These are phyloP conservation scores for Penicillium oxalicum DNA, from an alignment of 2,329 filamentous ascomycete genomes.

Conservation along the genomic window DNA sequence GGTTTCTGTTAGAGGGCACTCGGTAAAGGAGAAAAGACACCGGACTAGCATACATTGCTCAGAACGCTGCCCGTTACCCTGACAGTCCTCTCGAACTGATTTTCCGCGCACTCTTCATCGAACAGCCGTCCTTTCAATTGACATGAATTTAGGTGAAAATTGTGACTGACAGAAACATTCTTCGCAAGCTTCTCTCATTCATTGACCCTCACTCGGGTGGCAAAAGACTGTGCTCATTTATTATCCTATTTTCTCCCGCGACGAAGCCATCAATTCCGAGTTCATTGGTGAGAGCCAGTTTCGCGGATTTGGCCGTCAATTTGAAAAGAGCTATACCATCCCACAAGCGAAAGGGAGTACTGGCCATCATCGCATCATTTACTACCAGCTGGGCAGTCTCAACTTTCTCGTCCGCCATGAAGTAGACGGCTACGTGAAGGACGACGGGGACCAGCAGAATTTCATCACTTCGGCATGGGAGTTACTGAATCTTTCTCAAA, in stretches of 20 bases:
- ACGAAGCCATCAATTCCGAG: background rate
- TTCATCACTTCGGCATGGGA: background rate
- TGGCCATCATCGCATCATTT: background rate
- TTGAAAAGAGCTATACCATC: background rate
- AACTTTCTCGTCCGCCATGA: background rate
- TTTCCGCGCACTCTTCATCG: slow-evolving; percentile 41
- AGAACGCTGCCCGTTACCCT: slow-evolving; percentile 44
- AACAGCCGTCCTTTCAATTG: slow-evolving; percentile 32
- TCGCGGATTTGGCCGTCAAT: background rate
- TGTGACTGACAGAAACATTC: slow-evolving; percentile 44
- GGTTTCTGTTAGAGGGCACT: slow-evolving; percentile 29
- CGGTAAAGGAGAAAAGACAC: slow-evolving; percentile 23
- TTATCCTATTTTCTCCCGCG: slow-evolving; percentile 35
- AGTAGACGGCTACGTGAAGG: background rate
- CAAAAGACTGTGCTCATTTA: slow-evolving; percentile 32
- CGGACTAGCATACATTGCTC: slow-evolving; percentile 40
- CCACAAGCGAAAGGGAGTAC: background rate
- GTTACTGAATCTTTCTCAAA: background rate
- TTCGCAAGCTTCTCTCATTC: background rate
- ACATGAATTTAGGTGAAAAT: slow-evolving; percentile 37
- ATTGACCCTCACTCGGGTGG: slow-evolving; percentile 18
- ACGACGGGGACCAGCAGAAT: background rate
- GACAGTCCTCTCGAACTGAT: slow-evolving; percentile 43
- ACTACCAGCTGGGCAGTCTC: background rate
- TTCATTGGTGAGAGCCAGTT: background rate